Conservation (phyloP, 75 land plant genomes). For the Selaginella moellendorffii region DNA sequence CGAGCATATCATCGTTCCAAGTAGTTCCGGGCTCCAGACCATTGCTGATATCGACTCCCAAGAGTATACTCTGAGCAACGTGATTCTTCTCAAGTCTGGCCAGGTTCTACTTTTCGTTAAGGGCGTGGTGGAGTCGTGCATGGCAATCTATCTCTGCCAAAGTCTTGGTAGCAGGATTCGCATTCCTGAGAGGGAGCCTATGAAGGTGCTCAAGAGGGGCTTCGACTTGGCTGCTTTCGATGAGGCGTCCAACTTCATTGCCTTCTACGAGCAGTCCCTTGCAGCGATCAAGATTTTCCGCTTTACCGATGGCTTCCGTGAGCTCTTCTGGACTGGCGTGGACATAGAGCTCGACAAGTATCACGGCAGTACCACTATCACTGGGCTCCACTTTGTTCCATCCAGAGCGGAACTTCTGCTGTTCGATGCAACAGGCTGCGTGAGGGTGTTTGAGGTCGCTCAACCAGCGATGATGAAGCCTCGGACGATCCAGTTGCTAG, state of each 20-base stretch:
- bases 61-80: background rate
- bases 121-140: background rate
- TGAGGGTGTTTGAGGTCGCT: conserved; percentile 19
- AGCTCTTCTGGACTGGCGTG: conserved; percentile 15
- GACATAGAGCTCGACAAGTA: conserved; percentile 10
- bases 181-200: background rate
- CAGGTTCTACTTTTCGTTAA: conserved; percentile 13
- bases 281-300: conserved; percentile 1
- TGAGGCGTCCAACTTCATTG: conserved; percentile 14
- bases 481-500: conserved; percentile 7
- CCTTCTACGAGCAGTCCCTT: conserved; percentile 3
- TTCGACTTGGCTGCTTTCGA: conserved; percentile 20
- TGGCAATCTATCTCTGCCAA: conserved; percentile 12
- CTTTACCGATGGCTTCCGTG: conserved; percentile 16
- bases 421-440: conserved; percentile 14
- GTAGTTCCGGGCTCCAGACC: background rate
- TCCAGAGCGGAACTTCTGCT: conserved; percentile 23
- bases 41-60: background rate
- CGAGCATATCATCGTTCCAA: conserved; percentile 7
- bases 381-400: conserved; percentile 25
- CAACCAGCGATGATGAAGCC: conserved; percentile 19
- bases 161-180: conserved; percentile 8
- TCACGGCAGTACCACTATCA: conserved; percentile 9
- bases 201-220: conserved; percentile 9
- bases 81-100: conserved; percentile 15